phyloP scores from a whole-genome alignment of 352 stramenopile genomes.

The Phytopythium ostracodes region DNA sequence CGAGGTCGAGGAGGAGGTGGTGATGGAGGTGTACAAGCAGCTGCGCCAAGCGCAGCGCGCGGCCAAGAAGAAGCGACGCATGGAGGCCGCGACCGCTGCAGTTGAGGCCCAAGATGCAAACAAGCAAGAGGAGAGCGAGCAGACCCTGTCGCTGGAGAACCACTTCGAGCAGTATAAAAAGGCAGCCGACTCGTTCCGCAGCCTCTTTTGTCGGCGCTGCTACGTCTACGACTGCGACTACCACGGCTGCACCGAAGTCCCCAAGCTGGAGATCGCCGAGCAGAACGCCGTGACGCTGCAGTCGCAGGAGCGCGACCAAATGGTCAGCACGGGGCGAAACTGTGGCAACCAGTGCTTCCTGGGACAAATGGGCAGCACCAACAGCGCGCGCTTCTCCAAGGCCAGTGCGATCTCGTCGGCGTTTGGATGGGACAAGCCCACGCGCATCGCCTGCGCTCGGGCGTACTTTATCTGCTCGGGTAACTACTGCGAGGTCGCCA shows the following conservation, averaged over 20 bases:
- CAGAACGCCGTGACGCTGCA: conserved; percentile 57
- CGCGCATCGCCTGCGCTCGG: conserved; percentile 46
- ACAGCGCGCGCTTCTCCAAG: conserved; percentile 35
- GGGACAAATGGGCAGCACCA: conserved; percentile 27
- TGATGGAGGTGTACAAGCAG: conserved; percentile 65
- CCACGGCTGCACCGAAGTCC: conserved; percentile 52
- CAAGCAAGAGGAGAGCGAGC: conserved; percentile 6
- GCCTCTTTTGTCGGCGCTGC: conserved; percentile 76
- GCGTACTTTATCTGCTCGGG: conserved; percentile 62
- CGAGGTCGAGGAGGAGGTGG: conserved; percentile 57
- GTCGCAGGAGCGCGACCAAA: conserved; percentile 28
- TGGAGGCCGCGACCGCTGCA: conserved; percentile 14
- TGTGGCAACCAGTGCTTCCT: conserved; percentile 79
- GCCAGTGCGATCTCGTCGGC: conserved; percentile 38
- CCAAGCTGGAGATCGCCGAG: conserved; percentile 53
- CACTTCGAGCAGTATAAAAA: conserved; percentile 56
- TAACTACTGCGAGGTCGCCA: conserved; percentile 79
- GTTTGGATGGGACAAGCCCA: conserved; percentile 45
- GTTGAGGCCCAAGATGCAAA: not conserved
- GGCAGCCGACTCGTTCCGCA: conserved; percentile 61
- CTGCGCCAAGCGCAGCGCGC: conserved; percentile 28
- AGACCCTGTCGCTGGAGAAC: conserved; percentile 25
- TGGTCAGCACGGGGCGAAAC: conserved; percentile 57
- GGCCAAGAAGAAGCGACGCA: conserved; percentile 36
- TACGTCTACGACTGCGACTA: conserved; percentile 86